These are phyloP conservation scores for Articulospora tetracladia DNA, from an alignment of 495 filamentous ascomycete species.

Conservation along the genomic window DNA sequence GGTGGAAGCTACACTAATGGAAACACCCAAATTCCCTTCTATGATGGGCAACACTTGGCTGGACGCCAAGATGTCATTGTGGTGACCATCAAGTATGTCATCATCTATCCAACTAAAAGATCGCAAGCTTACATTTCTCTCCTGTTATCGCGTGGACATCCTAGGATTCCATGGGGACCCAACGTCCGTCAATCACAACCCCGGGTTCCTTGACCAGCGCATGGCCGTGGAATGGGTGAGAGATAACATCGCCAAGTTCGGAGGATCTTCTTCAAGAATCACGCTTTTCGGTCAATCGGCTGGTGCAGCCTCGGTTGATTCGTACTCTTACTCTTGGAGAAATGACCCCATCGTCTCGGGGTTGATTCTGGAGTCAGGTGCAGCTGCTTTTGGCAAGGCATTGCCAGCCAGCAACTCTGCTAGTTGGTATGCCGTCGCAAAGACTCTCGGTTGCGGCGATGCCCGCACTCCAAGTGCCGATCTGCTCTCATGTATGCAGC, in stretches of 20 bases:
- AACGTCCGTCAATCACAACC: conserved; percentile 2
- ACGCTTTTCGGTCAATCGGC: conserved; percentile 43
- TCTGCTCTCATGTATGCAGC: conserved; percentile 45
- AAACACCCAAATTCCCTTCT: conserved; percentile 28
- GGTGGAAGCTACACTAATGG: conserved; percentile 36
- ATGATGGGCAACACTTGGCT: conserved; percentile 39
- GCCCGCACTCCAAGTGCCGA: conserved; percentile 33
- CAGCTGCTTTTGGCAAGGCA: conserved; percentile 27
- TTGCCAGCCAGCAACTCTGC: background rate
- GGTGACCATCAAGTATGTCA: conserved; percentile 48
- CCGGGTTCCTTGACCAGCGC: conserved; percentile 49
- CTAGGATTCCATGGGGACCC: conserved; percentile 18
- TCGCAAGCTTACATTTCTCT: background rate
- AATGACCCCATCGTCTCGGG: conserved; percentile 41
- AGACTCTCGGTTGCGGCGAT: conserved; percentile 37
- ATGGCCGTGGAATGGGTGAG: conserved; percentile 59
- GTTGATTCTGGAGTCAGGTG: conserved; percentile 53
- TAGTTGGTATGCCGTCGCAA: conserved; percentile 38
- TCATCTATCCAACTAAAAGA: background rate
- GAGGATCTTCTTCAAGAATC: conserved; percentile 38
- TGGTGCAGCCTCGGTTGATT: conserved; percentile 46
- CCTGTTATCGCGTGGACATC: conserved; percentile 60
- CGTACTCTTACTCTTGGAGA: conserved; percentile 46
- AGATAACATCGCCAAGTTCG: conserved; percentile 52
- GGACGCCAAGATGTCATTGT: conserved; percentile 50